Conservation (phyloP, 352 stramenopile species). For the Pythium periplocum region DNA sequence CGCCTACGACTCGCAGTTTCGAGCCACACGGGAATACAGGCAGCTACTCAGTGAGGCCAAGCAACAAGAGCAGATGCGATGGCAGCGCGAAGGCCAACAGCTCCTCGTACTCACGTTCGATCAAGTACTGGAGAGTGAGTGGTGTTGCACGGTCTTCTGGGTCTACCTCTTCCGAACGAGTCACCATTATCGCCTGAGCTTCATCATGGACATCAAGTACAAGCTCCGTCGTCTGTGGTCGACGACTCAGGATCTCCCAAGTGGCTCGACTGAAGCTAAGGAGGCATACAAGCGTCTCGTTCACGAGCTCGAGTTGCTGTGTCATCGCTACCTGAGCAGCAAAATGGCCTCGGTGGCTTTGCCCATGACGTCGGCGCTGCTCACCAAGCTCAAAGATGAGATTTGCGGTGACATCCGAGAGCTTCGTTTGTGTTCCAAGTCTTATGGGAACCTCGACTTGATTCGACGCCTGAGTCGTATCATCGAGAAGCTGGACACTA, state of each 20-base stretch:
- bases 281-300: constrained; percentile 8
- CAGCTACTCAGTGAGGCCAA: constrained; percentile 13
- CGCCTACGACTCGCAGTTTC: constrained; percentile 27
- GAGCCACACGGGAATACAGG: constrained; percentile 25
- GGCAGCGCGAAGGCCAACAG: constrained; percentile 5
- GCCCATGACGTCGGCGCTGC: constrained; percentile 13
- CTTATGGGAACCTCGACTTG: neutral
- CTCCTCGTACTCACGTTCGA: constrained; percentile 37
- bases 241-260: constrained; percentile 1
- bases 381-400: constrained; percentile 25
- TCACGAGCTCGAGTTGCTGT: constrained; percentile 18
- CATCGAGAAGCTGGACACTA: constrained; percentile 30
- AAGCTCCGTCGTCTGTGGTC: constrained; percentile 35
- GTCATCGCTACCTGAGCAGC: constrained; percentile 19
- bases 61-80: constrained; percentile 12
- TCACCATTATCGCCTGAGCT: constrained; percentile 50
- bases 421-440: constrained; percentile 1
- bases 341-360: constrained; percentile 17
- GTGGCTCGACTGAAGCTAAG: constrained; percentile 4
- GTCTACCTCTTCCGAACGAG: constrained; percentile 51
- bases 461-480: constrained; percentile 10
- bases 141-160: constrained; percentile 71
- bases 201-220: constrained; percentile 52
- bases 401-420: constrained; percentile 13
- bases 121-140: constrained; percentile 55